These are phyloP conservation scores for Sisymbrium irio DNA, from an alignment of 345 rosid species.

Conservation along the genomic window DNA sequence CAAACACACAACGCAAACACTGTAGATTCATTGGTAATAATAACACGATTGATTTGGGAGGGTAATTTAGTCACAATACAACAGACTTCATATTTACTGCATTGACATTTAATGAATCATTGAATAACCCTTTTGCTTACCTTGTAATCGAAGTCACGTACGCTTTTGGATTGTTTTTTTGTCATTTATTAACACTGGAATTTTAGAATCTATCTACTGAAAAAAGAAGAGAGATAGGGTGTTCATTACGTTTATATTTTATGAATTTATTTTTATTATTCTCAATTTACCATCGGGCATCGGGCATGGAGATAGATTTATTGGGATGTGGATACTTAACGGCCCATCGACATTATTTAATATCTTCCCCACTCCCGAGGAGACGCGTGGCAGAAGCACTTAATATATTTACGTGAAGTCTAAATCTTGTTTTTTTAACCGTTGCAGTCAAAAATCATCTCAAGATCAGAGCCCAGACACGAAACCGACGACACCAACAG, in stretches of 20 bases:
- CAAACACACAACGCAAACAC: too few species aligned
- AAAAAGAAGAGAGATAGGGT: neutral
- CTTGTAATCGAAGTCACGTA: conserved; percentile 12
- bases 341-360: neutral
- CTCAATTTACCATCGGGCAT: neutral
- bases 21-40: neutral
- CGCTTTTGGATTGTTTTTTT: neutral
- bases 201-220: neutral
- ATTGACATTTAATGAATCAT: conserved; percentile 1
- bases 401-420: conserved; percentile 23
- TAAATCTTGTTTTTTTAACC: neutral
- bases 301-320: neutral
- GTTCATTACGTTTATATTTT: conserved; percentile 4
- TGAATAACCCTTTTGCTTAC: conserved; percentile 8
- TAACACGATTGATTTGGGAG: neutral
- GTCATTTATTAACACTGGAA: neutral
- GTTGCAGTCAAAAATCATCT: conserved; percentile 69
- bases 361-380: neutral
- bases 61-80: neutral
- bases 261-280: neutral
- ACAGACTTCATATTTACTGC: neutral
- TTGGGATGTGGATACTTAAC: conserved; percentile 26
- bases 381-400: conserved; percentile 9
- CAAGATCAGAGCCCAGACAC: conserved; percentile 41
- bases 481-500: conserved; percentile 10